Conservation (phyloP, 345 rosid species). For the Kandelia obovata region DNA sequence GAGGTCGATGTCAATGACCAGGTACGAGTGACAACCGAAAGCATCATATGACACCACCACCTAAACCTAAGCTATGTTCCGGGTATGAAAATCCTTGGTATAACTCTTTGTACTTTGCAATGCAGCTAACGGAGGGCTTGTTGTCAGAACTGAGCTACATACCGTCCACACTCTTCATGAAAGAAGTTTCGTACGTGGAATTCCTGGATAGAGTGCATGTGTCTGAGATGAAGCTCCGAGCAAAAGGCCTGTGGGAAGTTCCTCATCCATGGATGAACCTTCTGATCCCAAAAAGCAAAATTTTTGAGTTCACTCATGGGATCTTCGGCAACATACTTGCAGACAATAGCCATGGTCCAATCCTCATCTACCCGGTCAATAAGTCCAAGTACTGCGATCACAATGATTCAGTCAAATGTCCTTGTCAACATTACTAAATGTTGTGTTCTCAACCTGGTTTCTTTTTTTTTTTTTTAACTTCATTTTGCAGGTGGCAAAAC, state of each 20-base stretch:
- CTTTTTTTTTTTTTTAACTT: not conserved
- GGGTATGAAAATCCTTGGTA: not conserved
- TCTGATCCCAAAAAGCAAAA: conserved; percentile 64
- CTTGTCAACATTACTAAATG: not conserved
- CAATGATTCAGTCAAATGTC: not conserved
- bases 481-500: conserved; percentile 75
- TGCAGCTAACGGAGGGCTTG: conserved; percentile 53
- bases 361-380: conserved; percentile 81
- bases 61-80: not conserved
- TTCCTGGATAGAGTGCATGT: conserved; percentile 87
- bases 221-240: conserved; percentile 62
- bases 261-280: conserved; percentile 98
- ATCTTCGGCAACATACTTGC: conserved; percentile 68
- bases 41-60: not conserved
- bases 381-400: conserved; percentile 57
- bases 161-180: conserved; percentile 61
- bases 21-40: conserved; percentile 34
- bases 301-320: conserved; percentile 46
- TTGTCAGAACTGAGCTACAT: conserved; percentile 65
- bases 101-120: conserved; percentile 2
- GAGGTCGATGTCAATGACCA: conserved; percentile 40
- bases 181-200: conserved; percentile 67
- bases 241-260: conserved; percentile 84
- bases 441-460: not conserved
- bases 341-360: conserved; percentile 72